Evolutionary conservation across 352 stramenopile genomes (phyloP).

Genomic region (Pythium apleroticum): DNA sequence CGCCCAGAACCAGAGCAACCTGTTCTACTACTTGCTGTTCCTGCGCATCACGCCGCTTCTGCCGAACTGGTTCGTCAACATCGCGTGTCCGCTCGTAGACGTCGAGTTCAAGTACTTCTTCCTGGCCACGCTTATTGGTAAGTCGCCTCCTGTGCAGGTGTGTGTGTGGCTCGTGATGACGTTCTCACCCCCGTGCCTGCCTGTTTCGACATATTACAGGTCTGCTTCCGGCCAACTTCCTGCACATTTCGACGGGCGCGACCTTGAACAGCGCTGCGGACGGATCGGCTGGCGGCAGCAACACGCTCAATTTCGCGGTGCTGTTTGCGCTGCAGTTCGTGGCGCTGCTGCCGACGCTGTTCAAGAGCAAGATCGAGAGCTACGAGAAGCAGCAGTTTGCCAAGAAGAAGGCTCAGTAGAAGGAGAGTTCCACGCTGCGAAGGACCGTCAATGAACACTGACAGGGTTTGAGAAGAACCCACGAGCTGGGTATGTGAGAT

Average conservation of each 20-base stretch:
- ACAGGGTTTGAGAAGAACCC: not conserved
- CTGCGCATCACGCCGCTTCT: slow-evolving; percentile 84
- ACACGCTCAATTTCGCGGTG: slow-evolving; percentile 77
- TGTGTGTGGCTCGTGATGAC: too few species aligned
- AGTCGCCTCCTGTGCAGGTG: not conserved
- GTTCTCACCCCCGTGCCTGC: not conserved
- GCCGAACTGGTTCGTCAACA: slow-evolving; percentile 91
- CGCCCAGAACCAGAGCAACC: slow-evolving; percentile 74
- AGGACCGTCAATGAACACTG: not conserved
- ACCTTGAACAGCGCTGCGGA: slow-evolving; percentile 73
- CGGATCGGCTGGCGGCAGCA: slow-evolving; percentile 47
- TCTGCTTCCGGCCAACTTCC: slow-evolving; percentile 78
- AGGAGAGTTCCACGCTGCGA: not conserved
- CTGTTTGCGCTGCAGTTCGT: slow-evolving; percentile 87
- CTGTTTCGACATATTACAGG: slow-evolving; percentile 22
- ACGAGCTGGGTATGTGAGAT: not conserved
- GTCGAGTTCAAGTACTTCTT: slow-evolving; percentile 88
- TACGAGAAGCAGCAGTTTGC: slow-evolving; percentile 81
- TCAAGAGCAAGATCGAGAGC: slow-evolving; percentile 86
- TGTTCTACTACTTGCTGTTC: slow-evolving; percentile 92
- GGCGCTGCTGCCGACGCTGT: slow-evolving; percentile 75
- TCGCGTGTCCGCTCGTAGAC: slow-evolving; percentile 80
- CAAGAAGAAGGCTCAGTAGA: slow-evolving; percentile 45
- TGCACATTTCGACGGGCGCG: slow-evolving; percentile 83
- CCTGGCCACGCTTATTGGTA: slow-evolving; percentile 75